These are phyloP conservation scores for Aspergillus luchuensis DNA, from an alignment of 2,329 filamentous ascomycete genomes.

Conservation along the genomic window DNA sequence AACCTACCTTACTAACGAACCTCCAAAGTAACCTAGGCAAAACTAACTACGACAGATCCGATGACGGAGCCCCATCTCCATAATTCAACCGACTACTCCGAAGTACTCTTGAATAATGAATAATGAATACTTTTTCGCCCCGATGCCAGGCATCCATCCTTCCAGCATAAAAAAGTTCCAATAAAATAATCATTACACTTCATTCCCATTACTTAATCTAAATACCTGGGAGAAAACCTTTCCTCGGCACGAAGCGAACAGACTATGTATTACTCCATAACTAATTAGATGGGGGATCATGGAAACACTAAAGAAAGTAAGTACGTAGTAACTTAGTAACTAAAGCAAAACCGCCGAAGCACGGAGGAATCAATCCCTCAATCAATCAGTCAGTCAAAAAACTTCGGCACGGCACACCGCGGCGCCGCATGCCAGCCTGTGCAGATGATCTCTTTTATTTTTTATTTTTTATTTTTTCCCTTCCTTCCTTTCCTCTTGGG, in stretches of 20 bases:
- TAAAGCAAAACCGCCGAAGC: conserved; percentile 23
- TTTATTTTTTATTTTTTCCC: too few relatives aligned
- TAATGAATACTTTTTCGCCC: neutral
- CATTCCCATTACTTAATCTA: neutral
- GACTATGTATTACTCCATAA: too few relatives aligned
- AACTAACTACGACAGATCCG: conserved; percentile 19
- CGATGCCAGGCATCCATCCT: neutral
- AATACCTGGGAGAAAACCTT: too few relatives aligned
- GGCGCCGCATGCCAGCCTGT: too few relatives aligned
- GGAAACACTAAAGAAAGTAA: neutral
- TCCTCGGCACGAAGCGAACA: neutral
- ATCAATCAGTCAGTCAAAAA: too few relatives aligned
- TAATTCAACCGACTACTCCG: neutral
- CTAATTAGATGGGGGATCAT: too few relatives aligned
- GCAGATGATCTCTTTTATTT: too few relatives aligned
- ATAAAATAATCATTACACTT: too few relatives aligned
- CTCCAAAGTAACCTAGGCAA: neutral
- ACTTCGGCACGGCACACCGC: too few relatives aligned
- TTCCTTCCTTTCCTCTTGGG: too few relatives aligned
- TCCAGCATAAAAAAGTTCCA: neutral
- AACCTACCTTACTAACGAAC: neutral
- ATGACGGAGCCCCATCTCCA: conserved; percentile 22
- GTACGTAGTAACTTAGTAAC: too few relatives aligned
- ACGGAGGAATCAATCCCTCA: conserved; percentile 18
- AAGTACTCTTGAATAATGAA: neutral